Evolutionary conservation across 805 yeast species (phyloP), one percentile per base, ranked within the genome.

Genomic region (Yarrowia yakushimensis): DNA sequence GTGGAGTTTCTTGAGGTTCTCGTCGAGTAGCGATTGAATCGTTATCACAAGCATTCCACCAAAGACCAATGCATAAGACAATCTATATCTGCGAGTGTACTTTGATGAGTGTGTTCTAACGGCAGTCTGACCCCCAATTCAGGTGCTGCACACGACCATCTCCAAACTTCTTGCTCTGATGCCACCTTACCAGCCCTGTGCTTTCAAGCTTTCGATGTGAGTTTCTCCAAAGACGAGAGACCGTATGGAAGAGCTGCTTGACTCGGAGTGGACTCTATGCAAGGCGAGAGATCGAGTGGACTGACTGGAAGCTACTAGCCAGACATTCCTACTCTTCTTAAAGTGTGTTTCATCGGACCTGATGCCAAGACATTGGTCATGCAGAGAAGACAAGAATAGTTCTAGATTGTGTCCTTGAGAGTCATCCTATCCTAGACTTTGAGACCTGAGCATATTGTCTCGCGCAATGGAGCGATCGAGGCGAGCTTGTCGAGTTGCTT

Each of bases 1-100:
- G 48, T 55, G 18, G 61, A 55, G 48, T 39, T 55, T 20, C 22
- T 55, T 2, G 61, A 55, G 48, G 20, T 17, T 12, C 12, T 55
- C 12, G 48, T 31, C 8, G 61, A 55, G 36, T 55, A 13, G 18
- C 6, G 20, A 25, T 9, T 6, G n/a, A 8, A 7, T 28, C 31
- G 31, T 28, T 10, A 8, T 8, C 8, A 6, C 4, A 25, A 8
- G 28, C 28, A 25, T 25, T n/a, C n/a, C n/a, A n/a, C n/a, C n/a
- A n/a, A n/a, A n/a, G n/a, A n/a, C n/a, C n/a, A n/a, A n/a, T n/a
- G n/a, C n/a, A n/a, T n/a, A n/a, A n/a, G n/a, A n/a, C n/a, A n/a
- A n/a, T n/a, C n/a, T n/a, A n/a, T n/a, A n/a, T n/a, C n/a, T n/a
- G n/a, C n/a, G n/a, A n/a, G n/a, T n/a, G n/a, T n/a, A n/a, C n/a